Percentiles rank a stretch among this genome's conserved stretches.
Conservation (phyloP, 2,329 filamentous ascomycete species). For the Aspergillus pseudoviridinutans region DNA sequence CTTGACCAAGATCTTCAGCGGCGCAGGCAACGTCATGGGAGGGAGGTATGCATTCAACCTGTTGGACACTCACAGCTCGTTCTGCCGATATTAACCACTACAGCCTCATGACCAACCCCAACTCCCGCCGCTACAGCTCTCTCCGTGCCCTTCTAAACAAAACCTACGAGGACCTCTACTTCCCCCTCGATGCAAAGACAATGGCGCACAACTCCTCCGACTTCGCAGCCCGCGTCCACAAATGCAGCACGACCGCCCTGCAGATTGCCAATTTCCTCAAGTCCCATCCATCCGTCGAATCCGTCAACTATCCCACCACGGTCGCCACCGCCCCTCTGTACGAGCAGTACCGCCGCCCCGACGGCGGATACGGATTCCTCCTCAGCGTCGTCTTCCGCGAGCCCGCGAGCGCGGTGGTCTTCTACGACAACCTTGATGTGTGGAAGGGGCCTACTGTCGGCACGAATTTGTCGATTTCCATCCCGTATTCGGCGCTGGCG, state of each 20-base stretch:
- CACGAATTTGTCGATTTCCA: conserved; percentile 25
- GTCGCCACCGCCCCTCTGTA: conserved; percentile 13
- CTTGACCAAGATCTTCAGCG: conserved; percentile 15
- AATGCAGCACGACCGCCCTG: conserved; percentile 17
- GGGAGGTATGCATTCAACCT: conserved; percentile 1
- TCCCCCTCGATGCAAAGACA: conserved; percentile 16
- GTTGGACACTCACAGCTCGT: neutral
- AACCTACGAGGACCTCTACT: conserved; percentile 13
- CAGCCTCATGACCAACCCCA: conserved; percentile 1
- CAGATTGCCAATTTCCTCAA: conserved; percentile 18
- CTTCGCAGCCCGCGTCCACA: conserved; percentile 16
- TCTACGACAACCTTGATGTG: conserved; percentile 29
- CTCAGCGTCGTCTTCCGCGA: conserved; percentile 20
- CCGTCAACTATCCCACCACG: conserved; percentile 22
- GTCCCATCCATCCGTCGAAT: conserved; percentile 11
- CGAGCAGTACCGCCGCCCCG: conserved; percentile 12
- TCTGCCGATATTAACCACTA: neutral
- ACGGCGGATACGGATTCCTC: conserved; percentile 22
- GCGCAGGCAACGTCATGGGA: conserved; percentile 14
- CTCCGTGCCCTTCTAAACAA: too few species aligned
- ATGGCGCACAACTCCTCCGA: conserved; percentile 21
- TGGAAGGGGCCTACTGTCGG: conserved; percentile 29
- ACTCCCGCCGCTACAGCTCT: too few species aligned
- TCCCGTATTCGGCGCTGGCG: conserved; percentile 21
- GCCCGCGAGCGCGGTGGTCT: conserved; percentile 16